These are phyloP conservation scores for Lophiostoma macrostomum DNA, from an alignment of 495 filamentous ascomycete species.

Conservation along the genomic window DNA sequence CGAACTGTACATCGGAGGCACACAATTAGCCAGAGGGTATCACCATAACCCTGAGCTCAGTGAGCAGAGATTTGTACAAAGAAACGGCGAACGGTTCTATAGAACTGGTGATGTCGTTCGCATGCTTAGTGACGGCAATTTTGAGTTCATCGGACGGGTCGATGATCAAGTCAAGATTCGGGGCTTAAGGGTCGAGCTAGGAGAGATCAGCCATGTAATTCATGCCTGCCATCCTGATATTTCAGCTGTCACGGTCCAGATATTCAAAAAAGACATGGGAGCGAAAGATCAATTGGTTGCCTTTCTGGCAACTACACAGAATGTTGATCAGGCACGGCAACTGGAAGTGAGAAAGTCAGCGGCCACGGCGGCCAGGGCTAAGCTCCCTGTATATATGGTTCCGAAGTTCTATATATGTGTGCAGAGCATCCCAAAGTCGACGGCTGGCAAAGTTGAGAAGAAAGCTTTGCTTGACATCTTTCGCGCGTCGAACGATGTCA, in stretches of 20 bases:
- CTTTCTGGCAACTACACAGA: slow-evolving; percentile 16
- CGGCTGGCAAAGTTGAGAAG: slow-evolving; percentile 44
- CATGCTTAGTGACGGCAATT: slow-evolving; percentile 32
- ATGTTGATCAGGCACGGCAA: neutral
- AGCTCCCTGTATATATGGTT: slow-evolving; percentile 33
- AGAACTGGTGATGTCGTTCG: slow-evolving; percentile 35
- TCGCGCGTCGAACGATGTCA: slow-evolving; percentile 7
- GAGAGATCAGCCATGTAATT: slow-evolving; percentile 35
- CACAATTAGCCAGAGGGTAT: slow-evolving; percentile 32
- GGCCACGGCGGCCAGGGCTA: slow-evolving; percentile 1
- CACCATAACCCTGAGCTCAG: slow-evolving; percentile 22
- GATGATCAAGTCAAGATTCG: slow-evolving; percentile 37
- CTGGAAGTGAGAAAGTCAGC: slow-evolving; percentile 8
- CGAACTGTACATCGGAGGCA: slow-evolving; percentile 35
- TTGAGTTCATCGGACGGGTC: slow-evolving; percentile 32
- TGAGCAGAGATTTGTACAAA: slow-evolving; percentile 20
- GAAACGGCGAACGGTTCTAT: slow-evolving; percentile 30
- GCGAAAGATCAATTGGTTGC: slow-evolving; percentile 31
- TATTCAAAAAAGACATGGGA: slow-evolving; percentile 10
- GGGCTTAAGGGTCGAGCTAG: slow-evolving; percentile 32
- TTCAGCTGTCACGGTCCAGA: slow-evolving; percentile 24
- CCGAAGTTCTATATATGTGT: slow-evolving; percentile 29
- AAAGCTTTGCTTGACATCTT: slow-evolving; percentile 36
- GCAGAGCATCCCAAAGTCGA: slow-evolving; percentile 32
- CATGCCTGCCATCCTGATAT: slow-evolving; percentile 20